Evolutionary conservation across 352 stramenopile genomes (phyloP).

Genomic region (Phytopythium sindhum): DNA sequence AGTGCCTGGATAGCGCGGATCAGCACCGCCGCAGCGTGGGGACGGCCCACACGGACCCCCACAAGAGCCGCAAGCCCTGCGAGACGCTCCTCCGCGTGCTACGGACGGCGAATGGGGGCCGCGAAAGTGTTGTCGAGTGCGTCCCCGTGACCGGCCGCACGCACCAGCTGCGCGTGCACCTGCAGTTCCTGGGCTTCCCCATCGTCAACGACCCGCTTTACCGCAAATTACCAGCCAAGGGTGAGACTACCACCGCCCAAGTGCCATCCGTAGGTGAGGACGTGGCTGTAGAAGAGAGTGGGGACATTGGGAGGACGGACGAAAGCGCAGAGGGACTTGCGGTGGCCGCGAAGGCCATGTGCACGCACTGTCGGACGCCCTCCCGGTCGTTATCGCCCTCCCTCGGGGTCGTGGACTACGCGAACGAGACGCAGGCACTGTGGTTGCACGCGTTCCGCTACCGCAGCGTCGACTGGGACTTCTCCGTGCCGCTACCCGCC

Average conservation of each 20-base stretch:
- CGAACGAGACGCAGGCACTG: conserved; percentile 14
- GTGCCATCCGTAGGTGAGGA: neutral
- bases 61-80: conserved; percentile 24
- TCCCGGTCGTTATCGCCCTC: conserved; percentile 7
- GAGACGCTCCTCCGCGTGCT: conserved; percentile 35
- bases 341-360: neutral
- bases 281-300: neutral
- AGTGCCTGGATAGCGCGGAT: conserved; percentile 9
- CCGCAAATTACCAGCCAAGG: neutral
- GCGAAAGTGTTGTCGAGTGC: conserved; percentile 83
- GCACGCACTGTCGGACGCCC: neutral
- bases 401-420: conserved; percentile 9
- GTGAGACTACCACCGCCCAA: too few relatives aligned
- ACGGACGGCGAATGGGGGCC: conserved; percentile 10
- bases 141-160: conserved; percentile 90
- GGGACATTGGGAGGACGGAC: neutral
- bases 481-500: conserved; percentile 34
- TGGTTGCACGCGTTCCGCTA: conserved; percentile 62
- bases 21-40: conserved; percentile 20
- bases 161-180: conserved; percentile 95
- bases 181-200: conserved; percentile 81
- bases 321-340: neutral
- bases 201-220: conserved; percentile 96
- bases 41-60: neutral
- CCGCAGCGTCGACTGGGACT: conserved; percentile 29